Evolutionary conservation across 108 stramenopile species (phyloP).

Genomic region (Epipyxis sp.): DNA sequence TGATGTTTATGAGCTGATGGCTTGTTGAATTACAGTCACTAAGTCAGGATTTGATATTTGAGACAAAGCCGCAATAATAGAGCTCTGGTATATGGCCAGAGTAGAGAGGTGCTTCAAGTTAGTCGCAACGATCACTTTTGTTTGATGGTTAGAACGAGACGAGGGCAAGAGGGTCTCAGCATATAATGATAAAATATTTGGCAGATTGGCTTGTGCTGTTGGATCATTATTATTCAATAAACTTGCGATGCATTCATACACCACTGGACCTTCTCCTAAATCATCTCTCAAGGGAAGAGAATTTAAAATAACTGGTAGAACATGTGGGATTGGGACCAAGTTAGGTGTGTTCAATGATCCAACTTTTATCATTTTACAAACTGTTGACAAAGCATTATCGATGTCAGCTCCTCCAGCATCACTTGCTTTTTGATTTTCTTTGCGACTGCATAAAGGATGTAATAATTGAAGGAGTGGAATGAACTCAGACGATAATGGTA

Average conservation of each 20-base stretch:
- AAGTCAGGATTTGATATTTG: too few relatives aligned
- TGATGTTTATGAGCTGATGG: too few relatives aligned
- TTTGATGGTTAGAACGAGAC: constrained; percentile 4
- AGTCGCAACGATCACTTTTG: too few relatives aligned
- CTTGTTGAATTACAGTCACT: too few relatives aligned
- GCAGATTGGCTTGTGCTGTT: background rate
- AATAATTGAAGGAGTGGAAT: constrained; percentile 80
- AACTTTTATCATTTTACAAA: constrained; percentile 21
- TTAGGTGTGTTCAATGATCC: constrained; percentile 29
- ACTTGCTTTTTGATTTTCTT: constrained; percentile 79
- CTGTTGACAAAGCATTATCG: background rate
- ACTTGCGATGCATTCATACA: constrained; percentile 82
- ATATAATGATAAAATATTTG: background rate
- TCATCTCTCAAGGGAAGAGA: constrained; percentile 82
- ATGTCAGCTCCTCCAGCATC: constrained; percentile 68
- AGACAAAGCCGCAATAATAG: too few relatives aligned
- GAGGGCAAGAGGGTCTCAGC: background rate
- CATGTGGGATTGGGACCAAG: constrained; percentile 77
- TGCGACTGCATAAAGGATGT: constrained; percentile 53
- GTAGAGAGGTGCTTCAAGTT: too few relatives aligned
- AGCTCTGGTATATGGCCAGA: too few relatives aligned
- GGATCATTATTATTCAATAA: constrained; percentile 56
- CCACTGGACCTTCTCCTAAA: constrained; percentile 88
- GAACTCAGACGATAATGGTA: too few relatives aligned
- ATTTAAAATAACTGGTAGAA: constrained; percentile 77